Conservation (phyloP, 352 stramenopile genomes). For the Globisporangium cylindrosporum region DNA sequence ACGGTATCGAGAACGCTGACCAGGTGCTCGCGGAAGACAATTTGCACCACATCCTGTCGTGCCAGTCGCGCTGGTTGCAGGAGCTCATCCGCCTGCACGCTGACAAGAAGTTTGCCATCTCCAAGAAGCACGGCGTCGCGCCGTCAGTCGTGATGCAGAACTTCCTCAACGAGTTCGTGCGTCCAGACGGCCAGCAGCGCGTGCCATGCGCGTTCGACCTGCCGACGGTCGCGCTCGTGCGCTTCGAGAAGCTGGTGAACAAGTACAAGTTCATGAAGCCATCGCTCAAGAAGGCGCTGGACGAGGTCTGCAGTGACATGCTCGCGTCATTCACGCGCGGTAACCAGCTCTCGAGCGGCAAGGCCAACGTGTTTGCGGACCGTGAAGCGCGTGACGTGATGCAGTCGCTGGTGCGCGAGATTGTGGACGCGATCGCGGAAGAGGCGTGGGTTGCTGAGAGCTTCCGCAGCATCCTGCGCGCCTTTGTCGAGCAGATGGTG, state of each 20-base stretch:
- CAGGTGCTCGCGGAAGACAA: constrained; percentile 62
- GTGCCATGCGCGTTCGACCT: constrained; percentile 39
- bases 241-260: constrained; percentile 71
- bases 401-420: constrained; percentile 62
- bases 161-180: constrained; percentile 37
- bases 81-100: constrained; percentile 44
- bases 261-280: constrained; percentile 58
- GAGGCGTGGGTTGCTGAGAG: constrained; percentile 32
- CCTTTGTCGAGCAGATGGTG: constrained; percentile 77
- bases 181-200: constrained; percentile 13
- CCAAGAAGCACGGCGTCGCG: constrained; percentile 14
- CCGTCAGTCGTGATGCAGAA: constrained; percentile 24
- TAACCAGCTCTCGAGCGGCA: constrained; percentile 18
- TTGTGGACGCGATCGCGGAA: constrained; percentile 48
- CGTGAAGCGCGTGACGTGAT: constrained; percentile 61
- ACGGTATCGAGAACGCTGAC: constrained; percentile 43
- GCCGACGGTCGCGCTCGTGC: constrained; percentile 43
- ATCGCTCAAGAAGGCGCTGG: constrained; percentile 58
- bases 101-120: constrained; percentile 32
- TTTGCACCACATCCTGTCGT: constrained; percentile 48
- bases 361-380: constrained; percentile 39
- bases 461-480: constrained; percentile 26
- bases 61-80: constrained; percentile 59
- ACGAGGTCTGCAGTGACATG: constrained; percentile 59
- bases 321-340: constrained; percentile 49